Evolutionary conservation across 768 basidiomycete species (phyloP), one percentile per base, ranked within the genome.

Genomic region (Agrocybe praecox): DNA sequence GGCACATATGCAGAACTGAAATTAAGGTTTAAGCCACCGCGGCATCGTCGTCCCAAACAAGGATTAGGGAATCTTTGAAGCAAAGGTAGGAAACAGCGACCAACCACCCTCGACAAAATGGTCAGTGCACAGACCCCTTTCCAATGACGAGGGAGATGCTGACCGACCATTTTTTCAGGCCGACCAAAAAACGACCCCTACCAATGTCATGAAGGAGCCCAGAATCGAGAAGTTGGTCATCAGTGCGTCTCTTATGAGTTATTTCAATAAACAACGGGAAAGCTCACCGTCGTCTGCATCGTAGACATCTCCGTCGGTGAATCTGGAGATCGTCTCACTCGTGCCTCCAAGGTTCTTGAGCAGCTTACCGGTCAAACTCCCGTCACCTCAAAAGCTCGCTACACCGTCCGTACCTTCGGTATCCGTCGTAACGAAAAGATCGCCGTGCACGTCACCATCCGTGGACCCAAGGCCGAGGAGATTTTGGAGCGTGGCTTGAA

Each of bases 371-470:
- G 96, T 67, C 96, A 99, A 84, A 93, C 96, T 47, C 96, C 96
- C 71, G 96, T 99, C 67, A 97, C 96, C 66, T 98, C 96, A 74
- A 99, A 98, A 85, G 97, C 96, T 61, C 93, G 97, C 65, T 98
- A 96, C 90, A 98, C 97, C 71, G 94, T 98, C 77, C 95, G 96
- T 66, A 91, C 92, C 48, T 99, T 99, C 81, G 91, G 93, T 70
- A 99, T 99, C 84, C 92, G 97, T 74, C 92, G 97, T 80, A 99
- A 99, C 83, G 96, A 99, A 81, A 99, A 99, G 86, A 99, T 98
- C 73, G 96, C 96, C 48, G 92, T 93, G 63, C 94, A 96, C 77
- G 94, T 96, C 69, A 99, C 96, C 73, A 97, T 99, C 80, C 93
- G 96, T 67, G 96, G 96, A 24, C 96, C 96, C 65, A 99, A 99